These are phyloP conservation scores for Aspergillus pseudonomiae DNA, from an alignment of 2,329 filamentous ascomycete genomes.

Conservation along the genomic window DNA sequence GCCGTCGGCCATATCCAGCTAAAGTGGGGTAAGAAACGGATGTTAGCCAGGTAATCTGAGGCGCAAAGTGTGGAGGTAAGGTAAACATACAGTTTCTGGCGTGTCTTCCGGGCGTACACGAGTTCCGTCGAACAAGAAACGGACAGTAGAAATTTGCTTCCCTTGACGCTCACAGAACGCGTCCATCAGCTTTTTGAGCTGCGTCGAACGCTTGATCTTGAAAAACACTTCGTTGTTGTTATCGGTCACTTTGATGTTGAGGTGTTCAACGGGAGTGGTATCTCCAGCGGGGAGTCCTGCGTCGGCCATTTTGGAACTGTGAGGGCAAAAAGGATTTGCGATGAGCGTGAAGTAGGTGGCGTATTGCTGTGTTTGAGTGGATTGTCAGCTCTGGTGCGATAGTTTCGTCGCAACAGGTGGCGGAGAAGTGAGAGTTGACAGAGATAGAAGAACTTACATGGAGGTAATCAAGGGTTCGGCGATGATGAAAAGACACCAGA, in stretches of 20 bases:
- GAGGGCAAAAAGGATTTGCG: conserved; percentile 3
- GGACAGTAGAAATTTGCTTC: conserved; percentile 79
- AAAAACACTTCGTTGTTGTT: conserved; percentile 99
- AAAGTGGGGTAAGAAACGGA: conserved; percentile 11
- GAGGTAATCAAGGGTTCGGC: not conserved
- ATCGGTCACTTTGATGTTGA: conserved; percentile 99
- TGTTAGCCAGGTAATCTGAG: not conserved
- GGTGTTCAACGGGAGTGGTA: conserved; percentile 68
- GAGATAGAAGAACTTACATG: not conserved
- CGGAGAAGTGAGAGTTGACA: not conserved
- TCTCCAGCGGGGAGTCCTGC: conserved; percentile 18
- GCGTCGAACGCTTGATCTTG: conserved; percentile 97
- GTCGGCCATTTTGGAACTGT: conserved; percentile 50
- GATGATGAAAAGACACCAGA: not conserved
- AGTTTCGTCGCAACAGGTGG: conserved; percentile 2
- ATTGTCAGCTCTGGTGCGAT: not conserved
- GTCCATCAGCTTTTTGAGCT: conserved; percentile 96
- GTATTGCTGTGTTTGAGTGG: not conserved
- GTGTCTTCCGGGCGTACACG: conserved; percentile 88
- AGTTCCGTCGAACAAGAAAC: conserved; percentile 95
- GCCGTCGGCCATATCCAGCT: conserved; percentile 97
- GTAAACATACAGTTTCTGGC: conserved; percentile 76
- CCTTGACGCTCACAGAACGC: conserved; percentile 97
- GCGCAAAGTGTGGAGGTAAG: not conserved
- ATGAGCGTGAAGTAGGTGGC: not conserved